Base-by-base conservation (phyloP, 2,329 filamentous ascomycete genomes). In the Fusarium acutatum region DNA sequence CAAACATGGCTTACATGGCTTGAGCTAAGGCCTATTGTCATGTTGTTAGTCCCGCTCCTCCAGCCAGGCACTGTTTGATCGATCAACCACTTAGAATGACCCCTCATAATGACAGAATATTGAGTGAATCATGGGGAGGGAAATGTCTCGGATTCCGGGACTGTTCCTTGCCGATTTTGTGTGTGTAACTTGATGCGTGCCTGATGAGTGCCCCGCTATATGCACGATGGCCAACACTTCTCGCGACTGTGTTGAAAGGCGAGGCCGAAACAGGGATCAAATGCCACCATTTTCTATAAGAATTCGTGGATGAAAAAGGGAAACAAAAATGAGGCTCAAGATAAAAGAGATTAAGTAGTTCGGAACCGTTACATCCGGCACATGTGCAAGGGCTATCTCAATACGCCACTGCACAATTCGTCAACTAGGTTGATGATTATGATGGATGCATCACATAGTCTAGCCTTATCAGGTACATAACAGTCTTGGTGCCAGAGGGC, bases 1-100 rank as follows among this genome's bases (percentile, higher is more conserved):
- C 65, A 69, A 69, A 69, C 43, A 69, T 59, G 65, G 59, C 67
- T 65, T 57, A 50, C 43, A 50, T 64, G 64, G 57, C 57, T 64
- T 57, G 41, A 35, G 41, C 58, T 43, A 62, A 63, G 22, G 13
- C 20, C 32, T 56, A 62, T 57, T 68, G 56, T 37, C 28, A 4
- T 18, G 34, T 0, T 57, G 50, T 58, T 43, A 24, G 56, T 37
- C 54, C n/a, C n/a, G 24, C 18, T 30, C 30, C 40, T 20, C 9
- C 37, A 54, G 17, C 37, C 30, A 47, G 34, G 50, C 28, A 46
- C 18, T 26, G 30, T 47, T 28, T 47, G 54, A 49, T 49, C 40
- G 5, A n/a, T 14, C n/a, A 24, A 35, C 40, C 40, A 49, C 40
- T 58, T 1, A 58, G 14, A 49, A 58, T 18, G n/a, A 8, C 41